A percentile compares a stretch with the other conserved stretches of the same genome.
Conservation (phyloP, 139 green algal species). For the Tetradesmus obliquus region DNA sequence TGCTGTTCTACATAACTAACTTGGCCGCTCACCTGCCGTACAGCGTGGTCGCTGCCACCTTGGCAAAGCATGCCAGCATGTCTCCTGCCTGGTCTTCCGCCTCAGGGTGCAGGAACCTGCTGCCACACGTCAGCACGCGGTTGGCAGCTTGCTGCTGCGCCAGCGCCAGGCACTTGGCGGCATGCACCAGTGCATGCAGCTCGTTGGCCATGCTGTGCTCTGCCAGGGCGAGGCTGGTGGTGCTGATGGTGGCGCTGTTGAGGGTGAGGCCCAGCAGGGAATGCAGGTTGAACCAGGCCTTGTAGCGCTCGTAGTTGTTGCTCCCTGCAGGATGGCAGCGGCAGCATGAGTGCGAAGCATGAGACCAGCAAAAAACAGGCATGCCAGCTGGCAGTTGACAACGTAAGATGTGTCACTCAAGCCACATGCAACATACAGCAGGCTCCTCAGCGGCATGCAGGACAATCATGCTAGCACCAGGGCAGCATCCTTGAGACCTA, state of each 20-base stretch:
- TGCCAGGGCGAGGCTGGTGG: not conserved
- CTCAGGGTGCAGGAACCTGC: conserved; percentile 46
- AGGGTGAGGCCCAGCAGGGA: conserved; percentile 36
- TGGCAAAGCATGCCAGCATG: conserved; percentile 37
- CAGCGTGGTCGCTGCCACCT: conserved; percentile 32
- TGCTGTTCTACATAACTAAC: not conserved
- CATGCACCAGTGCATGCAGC: conserved; percentile 39
- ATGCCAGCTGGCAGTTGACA: not conserved
- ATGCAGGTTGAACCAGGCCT: conserved; percentile 38
- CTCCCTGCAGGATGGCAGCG: conserved; percentile 9
- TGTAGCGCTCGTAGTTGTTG: conserved; percentile 47
- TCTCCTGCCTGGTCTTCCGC: not conserved
- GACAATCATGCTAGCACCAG: no score
- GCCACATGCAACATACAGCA: not conserved
- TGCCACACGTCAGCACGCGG: conserved; percentile 35
- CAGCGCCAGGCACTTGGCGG: conserved; percentile 32
- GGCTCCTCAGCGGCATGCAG: not conserved
- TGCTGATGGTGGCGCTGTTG: conserved; percentile 27
- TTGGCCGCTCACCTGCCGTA: conserved; percentile 19
- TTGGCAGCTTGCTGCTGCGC: conserved; percentile 41
- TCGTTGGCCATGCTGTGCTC: conserved; percentile 39
- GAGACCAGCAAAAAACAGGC: not conserved
- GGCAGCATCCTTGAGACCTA: not conserved
- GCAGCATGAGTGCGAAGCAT: not conserved
- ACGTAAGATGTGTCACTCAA: not conserved